phyloP scores from a whole-genome alignment of 208 protist genomes.

The Leishmania arabica region DNA sequence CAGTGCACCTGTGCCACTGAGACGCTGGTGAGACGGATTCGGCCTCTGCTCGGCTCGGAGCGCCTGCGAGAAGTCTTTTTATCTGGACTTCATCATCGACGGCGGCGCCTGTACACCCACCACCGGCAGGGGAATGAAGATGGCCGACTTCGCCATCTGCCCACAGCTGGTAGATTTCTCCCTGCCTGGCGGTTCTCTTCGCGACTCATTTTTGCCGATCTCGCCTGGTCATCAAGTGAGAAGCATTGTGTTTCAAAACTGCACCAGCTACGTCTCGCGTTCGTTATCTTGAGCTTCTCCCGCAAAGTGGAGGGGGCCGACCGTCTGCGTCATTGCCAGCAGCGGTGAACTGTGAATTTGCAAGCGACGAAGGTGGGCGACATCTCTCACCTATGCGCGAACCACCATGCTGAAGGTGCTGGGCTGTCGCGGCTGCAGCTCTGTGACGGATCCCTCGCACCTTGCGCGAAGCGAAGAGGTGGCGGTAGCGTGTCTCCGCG shows the following conservation, averaged over 20 bases:
- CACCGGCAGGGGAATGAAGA: constrained; percentile 10
- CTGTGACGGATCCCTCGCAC: constrained; percentile 13
- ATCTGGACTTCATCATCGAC: constrained; percentile 1
- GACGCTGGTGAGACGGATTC: background rate
- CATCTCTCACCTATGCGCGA: constrained; percentile 1
- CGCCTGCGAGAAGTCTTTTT: constrained; percentile 13
- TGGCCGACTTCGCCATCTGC: constrained; percentile 22
- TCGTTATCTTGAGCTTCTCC: constrained; percentile 12
- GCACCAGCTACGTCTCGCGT: background rate
- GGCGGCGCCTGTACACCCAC: background rate
- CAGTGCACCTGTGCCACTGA: constrained; percentile 14
- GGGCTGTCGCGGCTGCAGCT: constrained; percentile 11
- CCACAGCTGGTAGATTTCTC: background rate
- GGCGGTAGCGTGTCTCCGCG: constrained; percentile 4
- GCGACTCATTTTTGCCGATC: constrained; percentile 3
- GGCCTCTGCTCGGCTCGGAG: background rate
- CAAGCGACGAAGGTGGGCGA: constrained; percentile 4
- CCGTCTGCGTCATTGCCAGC: background rate
- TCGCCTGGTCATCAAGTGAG: constrained; percentile 8
- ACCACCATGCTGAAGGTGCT: constrained; percentile 11
- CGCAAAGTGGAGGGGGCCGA: background rate
- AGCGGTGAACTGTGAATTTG: constrained; percentile 8
- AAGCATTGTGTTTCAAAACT: background rate
- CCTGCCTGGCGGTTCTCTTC: background rate
- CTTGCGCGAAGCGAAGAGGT: constrained; percentile 4